These are phyloP conservation scores for Coprinopsis strossmayeri DNA, from an alignment of 768 basidiomycete genomes.

Conservation along the genomic window DNA sequence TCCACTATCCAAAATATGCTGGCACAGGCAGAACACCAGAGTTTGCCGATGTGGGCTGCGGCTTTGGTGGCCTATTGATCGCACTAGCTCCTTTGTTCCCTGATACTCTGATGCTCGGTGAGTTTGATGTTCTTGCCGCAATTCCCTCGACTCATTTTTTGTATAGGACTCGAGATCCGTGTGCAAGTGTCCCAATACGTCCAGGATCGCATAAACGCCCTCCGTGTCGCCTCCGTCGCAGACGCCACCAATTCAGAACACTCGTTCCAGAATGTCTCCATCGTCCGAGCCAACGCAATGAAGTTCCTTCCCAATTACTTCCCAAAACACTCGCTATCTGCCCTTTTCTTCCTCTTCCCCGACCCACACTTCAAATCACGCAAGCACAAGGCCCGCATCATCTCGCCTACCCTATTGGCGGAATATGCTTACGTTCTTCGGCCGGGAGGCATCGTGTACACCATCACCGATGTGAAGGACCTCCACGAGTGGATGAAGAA, in stretches of 20 bases:
- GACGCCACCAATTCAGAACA: constrained; percentile 20
- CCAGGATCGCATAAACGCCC: constrained; percentile 86
- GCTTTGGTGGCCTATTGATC: constrained; percentile 92
- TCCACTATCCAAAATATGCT: constrained; percentile 73
- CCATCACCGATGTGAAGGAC: constrained; percentile 94
- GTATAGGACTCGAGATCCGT: constrained; percentile 90
- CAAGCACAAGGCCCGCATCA: constrained; percentile 98
- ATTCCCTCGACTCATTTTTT: constrained; percentile 4
- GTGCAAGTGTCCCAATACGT: constrained; percentile 96
- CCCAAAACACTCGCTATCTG: constrained; percentile 78
- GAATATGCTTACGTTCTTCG: constrained; percentile 94
- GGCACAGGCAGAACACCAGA: constrained; percentile 64
- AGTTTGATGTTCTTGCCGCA: constrained; percentile 19
- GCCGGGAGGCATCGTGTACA: constrained; percentile 95
- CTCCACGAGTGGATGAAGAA: constrained; percentile 93
- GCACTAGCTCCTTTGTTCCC: constrained; percentile 87
- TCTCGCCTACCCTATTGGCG: constrained; percentile 93
- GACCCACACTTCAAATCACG: constrained; percentile 98
- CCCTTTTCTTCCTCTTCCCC: constrained; percentile 97
- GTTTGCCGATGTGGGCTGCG: constrained; percentile 96
- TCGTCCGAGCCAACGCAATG: constrained; percentile 96
- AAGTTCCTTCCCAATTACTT: constrained; percentile 98
- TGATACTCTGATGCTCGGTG: constrained; percentile 90
- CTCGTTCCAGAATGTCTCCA: constrained; percentile 82
- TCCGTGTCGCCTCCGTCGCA: constrained; percentile 57